These are phyloP conservation scores for Skeletonema potamos DNA, from an alignment of 108 stramenopile species.

Conservation along the genomic window DNA sequence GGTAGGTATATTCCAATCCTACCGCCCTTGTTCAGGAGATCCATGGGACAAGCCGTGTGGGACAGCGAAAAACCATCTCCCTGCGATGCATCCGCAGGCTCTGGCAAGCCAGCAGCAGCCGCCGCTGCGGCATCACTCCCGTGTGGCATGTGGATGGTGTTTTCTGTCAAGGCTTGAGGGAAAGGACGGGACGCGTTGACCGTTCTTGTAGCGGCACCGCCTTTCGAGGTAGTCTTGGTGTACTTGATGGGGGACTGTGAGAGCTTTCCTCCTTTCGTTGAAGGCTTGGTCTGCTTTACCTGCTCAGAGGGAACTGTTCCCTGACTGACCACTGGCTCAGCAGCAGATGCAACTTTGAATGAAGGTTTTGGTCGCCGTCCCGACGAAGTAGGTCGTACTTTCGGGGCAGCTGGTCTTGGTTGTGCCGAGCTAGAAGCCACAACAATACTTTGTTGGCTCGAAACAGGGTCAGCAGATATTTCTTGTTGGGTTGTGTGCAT, in stretches of 20 bases:
- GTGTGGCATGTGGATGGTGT: constrained; percentile 55
- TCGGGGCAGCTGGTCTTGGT: not conserved
- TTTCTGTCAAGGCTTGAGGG: constrained; percentile 16
- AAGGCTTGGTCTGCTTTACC: not conserved
- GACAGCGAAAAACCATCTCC: constrained; percentile 22
- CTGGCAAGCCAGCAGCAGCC: constrained; percentile 43
- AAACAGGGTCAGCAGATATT: not conserved
- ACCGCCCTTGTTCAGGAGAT: constrained; percentile 85
- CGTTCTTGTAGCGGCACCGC: not conserved
- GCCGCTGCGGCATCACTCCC: constrained; percentile 53
- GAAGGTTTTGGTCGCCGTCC: not conserved
- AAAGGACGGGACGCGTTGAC: not conserved
- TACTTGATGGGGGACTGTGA: not conserved
- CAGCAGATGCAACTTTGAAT: not conserved
- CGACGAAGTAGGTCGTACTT: not conserved
- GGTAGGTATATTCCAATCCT: constrained; percentile 94
- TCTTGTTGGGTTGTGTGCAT: constrained; percentile 8
- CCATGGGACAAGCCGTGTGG: constrained; percentile 76
- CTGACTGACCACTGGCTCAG: not conserved
- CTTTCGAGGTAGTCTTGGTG: not conserved
- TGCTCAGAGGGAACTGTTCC: not conserved
- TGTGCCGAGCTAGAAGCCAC: not conserved
- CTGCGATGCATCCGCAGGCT: constrained; percentile 7
- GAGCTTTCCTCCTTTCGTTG: not conserved
- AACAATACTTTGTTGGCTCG: not conserved